Conservation (phyloP, 1,284 basidiomycete species). For the Naganishia sp. region DNA sequence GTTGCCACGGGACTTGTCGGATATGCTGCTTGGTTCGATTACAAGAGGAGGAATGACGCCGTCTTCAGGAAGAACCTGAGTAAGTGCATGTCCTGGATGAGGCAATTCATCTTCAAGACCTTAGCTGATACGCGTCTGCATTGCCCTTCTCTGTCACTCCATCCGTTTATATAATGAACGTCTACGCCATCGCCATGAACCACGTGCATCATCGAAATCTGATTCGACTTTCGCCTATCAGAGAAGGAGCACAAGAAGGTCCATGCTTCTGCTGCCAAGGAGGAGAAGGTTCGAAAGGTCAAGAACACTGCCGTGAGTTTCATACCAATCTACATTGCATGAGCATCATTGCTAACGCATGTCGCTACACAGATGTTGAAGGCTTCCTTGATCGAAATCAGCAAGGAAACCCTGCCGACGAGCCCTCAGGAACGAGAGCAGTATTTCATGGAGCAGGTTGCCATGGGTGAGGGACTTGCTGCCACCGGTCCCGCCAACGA, state of each 20-base stretch:
- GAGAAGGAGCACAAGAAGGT: constrained; percentile 87
- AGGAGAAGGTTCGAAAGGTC: constrained; percentile 58
- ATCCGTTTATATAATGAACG: not conserved
- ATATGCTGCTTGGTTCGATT: constrained; percentile 92
- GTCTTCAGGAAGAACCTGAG: constrained; percentile 86
- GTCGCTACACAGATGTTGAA: constrained; percentile 27
- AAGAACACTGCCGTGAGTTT: constrained; percentile 46
- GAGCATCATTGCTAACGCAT: constrained; percentile 14
- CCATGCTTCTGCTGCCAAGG: constrained; percentile 60
- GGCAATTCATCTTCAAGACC: not conserved
- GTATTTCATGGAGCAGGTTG: constrained; percentile 89
- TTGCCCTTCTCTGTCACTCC: not conserved
- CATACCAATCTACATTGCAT: not conserved
- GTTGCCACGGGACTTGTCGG: constrained; percentile 65
- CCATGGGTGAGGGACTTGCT: constrained; percentile 81
- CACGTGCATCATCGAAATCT: not conserved
- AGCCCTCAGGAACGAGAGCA: constrained; percentile 74
- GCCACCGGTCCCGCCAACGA: constrained; percentile 72
- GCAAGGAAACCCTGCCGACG: constrained; percentile 59
- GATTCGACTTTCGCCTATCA: constrained; percentile 46
- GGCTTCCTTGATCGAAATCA: constrained; percentile 36
- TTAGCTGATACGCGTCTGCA: constrained; percentile 8
- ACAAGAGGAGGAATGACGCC: constrained; percentile 83
- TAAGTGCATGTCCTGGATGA: constrained; percentile 55
- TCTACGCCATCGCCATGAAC: not conserved